phyloP scores from a whole-genome alignment of 495 filamentous ascomycete species.

The Aspergillus egyptiacus region DNA sequence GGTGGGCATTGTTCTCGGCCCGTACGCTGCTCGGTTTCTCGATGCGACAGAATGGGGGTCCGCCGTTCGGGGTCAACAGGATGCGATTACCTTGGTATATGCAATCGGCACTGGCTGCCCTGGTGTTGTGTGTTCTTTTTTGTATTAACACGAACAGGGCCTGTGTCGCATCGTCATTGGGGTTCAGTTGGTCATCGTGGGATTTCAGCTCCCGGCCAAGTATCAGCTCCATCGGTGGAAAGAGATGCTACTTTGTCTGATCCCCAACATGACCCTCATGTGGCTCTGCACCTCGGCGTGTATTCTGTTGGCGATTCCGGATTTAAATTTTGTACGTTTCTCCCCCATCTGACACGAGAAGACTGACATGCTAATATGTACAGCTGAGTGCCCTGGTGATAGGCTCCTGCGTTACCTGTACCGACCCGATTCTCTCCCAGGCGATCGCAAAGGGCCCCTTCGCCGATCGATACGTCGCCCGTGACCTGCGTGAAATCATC shows the following conservation, averaged over 20 bases:
- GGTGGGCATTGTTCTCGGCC: conserved; percentile 4
- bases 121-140: too few species aligned
- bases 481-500: conserved; percentile 8
- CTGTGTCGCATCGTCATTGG: conserved; percentile 10
- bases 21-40: conserved; percentile 1
- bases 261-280: conserved; percentile 10
- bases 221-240: conserved; percentile 10
- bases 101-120: too few species aligned
- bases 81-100: conserved; percentile 5
- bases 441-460: conserved; percentile 9
- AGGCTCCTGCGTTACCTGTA: conserved; percentile 9
- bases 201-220: conserved; percentile 7
- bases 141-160: background rate
- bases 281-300: conserved; percentile 10
- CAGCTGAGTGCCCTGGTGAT: conserved; percentile 8
- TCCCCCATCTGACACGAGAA: too few species aligned
- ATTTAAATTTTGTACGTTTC: background rate
- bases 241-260: conserved; percentile 10
- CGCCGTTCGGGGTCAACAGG: conserved; percentile 4
- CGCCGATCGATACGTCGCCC: conserved; percentile 8
- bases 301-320: conserved; percentile 1
- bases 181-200: conserved; percentile 7
- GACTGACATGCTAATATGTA: too few species aligned
- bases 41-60: conserved; percentile 10
- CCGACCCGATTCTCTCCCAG: conserved; percentile 10